Percentiles rank a stretch among this genome's conserved stretches.
phyloP scores from a whole-genome alignment of 2,329 filamentous ascomycete genomes.

The Teratosphaeria zuluensis region DNA sequence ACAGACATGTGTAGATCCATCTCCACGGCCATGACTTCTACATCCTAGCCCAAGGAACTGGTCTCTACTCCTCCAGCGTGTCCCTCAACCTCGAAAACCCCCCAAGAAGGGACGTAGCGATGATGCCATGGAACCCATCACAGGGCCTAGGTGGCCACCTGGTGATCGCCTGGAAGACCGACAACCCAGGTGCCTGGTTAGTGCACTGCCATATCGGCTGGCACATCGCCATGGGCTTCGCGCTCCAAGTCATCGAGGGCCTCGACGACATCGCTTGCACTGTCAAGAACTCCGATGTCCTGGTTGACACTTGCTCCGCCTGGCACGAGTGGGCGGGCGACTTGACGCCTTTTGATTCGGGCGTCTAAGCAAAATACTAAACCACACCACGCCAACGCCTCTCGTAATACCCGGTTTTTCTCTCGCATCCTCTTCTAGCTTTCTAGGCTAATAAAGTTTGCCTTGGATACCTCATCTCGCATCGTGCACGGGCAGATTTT shows the following conservation, averaged over 20 bases:
- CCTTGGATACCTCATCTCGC: not conserved
- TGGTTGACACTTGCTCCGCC: conserved; percentile 25
- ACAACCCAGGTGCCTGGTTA: conserved; percentile 40
- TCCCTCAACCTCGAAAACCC: conserved; percentile 33
- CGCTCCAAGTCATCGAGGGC: conserved; percentile 44
- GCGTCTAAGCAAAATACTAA: conserved; percentile 17
- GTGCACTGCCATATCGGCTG: conserved; percentile 50
- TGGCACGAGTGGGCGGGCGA: conserved; percentile 20
- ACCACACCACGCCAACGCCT: not conserved
- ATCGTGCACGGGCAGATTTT: too few relatives aligned
- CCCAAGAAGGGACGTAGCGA: conserved; percentile 39
- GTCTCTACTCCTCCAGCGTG: conserved; percentile 18
- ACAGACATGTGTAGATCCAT: conserved; percentile 18
- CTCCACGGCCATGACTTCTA: conserved; percentile 30
- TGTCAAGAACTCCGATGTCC: conserved; percentile 16
- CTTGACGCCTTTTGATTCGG: conserved; percentile 31
- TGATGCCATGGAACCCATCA: conserved; percentile 27
- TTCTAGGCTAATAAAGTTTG: not conserved
- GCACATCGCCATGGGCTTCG: conserved; percentile 52
- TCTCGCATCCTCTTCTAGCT: not conserved
- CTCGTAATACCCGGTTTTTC: not conserved
- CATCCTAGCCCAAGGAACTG: conserved; percentile 22
- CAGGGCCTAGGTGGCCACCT: conserved; percentile 31
- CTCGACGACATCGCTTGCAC: conserved; percentile 23
- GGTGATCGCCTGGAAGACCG: conserved; percentile 40